Evolutionary conservation across 1,139 yeast genomes (phyloP), one percentile per base, ranked within the genome.

Genomic region (Diutina catenulata): DNA sequence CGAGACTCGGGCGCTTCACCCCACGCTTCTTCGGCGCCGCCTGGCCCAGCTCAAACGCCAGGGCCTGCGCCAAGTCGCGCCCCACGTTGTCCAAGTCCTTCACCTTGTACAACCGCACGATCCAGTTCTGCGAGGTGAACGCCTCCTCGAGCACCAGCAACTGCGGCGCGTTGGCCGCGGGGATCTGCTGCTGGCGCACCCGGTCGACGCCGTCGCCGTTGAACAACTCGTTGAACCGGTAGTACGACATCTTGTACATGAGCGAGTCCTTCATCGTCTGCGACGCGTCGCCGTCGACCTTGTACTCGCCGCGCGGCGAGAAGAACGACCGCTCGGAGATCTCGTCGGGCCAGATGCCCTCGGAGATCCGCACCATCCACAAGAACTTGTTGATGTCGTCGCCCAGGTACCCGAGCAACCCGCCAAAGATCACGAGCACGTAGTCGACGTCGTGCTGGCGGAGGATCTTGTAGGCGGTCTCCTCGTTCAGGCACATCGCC

Each of bases 301-400:
- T 76, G 59, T 87, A 93, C 58, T 87, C 96, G 42, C 97, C 96
- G 40, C 73, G 62, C 8, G 77, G 74, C 19, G 93, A 82, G 68
- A 87, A 93, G 62, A 65, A 93, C 47, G 79, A 74, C 46, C 94
- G 68, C 61, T 93, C 98, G 48, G 67, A 74, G 40, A 93, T 77
- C 55, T 91, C 97, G 26, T 91, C 97, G 1, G 99, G 99, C 99
- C 99, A 93, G 45, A 93, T 86, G 43, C 98, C 98, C 60, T 91
- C 95, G n/a, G 96, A 76, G 48, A 93, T 93, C 59, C 98, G 76
- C 35, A 93, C 88, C 99, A 93, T 93, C 99, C 99, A 93, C 52
- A 93, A 62, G 63, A 87, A 93, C 62, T 93, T 93, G 68, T 93
- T 93, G 53, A 93, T 68, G 62, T 93, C 99, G 59, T 93, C 99